Percentiles rank a stretch among this genome's conserved stretches.
phyloP scores from a whole-genome alignment of 2,329 filamentous ascomycete genomes.

The Aspergillus awamori region DNA sequence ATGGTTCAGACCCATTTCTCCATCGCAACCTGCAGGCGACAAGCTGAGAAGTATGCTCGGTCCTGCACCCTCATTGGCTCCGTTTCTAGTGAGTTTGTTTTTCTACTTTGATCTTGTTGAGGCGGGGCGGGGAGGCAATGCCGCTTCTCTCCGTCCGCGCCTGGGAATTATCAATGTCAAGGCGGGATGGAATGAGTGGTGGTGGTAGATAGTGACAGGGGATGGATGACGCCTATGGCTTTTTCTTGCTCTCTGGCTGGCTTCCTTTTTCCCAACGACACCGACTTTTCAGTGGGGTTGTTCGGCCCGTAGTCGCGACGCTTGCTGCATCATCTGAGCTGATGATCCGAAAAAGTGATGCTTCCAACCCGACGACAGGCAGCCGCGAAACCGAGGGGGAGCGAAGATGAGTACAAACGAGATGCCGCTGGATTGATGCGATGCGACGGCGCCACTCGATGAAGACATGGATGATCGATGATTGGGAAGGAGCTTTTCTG shows the following conservation, averaged over 20 bases:
- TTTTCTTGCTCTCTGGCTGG: neutral
- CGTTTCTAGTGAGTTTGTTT: neutral
- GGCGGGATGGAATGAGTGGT: conserved; percentile 3
- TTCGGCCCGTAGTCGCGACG: neutral
- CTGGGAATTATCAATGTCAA: neutral
- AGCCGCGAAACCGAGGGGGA: neutral
- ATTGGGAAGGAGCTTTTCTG: neutral
- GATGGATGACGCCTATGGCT: neutral
- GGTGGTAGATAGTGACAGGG: neutral
- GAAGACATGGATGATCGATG: neutral
- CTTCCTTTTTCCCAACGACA: neutral
- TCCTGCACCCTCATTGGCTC: conserved; percentile 2
- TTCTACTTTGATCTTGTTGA: neutral
- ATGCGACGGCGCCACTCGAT: neutral
- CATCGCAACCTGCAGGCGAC: neutral
- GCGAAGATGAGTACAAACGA: neutral
- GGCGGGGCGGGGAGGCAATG: neutral
- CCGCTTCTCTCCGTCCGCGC: neutral
- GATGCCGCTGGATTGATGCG: neutral
- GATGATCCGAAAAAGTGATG: neutral
- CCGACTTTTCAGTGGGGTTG: conserved; percentile 13
- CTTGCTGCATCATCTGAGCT: neutral
- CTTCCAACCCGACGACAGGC: neutral
- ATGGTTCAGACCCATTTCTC: conserved; percentile 12
- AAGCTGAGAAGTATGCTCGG: neutral